phyloP scores from a whole-genome alignment of 2,329 filamentous ascomycete species.

The Amauroascus niger region DNA sequence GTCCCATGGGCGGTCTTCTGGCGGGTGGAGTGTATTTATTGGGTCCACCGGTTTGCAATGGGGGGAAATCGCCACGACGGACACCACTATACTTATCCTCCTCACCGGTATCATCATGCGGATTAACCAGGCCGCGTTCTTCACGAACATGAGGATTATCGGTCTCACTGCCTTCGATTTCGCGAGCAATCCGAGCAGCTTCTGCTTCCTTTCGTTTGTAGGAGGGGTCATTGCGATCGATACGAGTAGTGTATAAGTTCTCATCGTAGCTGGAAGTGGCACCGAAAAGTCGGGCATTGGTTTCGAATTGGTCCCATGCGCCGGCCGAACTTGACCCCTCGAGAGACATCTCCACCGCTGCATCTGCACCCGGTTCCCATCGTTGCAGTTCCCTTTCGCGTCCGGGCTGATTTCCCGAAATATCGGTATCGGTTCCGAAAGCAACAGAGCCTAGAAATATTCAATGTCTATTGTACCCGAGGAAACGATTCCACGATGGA shows the following conservation, averaged over 20 bases:
- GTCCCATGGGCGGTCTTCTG: conserved; percentile 64
- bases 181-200: conserved; percentile 73
- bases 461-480: background rate
- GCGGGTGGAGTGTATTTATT: conserved; percentile 88
- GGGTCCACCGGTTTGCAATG: conserved; percentile 50
- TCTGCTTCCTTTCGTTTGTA: conserved; percentile 69
- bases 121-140: conserved; percentile 63
- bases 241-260: conserved; percentile 83
- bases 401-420: conserved; percentile 61
- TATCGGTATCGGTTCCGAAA: conserved; percentile 82
- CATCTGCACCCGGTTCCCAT: conserved; percentile 64
- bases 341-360: conserved; percentile 58
- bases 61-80: conserved; percentile 59
- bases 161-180: conserved; percentile 70
- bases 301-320: conserved; percentile 88
- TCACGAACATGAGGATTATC: conserved; percentile 79
- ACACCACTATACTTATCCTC: conserved; percentile 98
- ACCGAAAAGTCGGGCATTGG: conserved; percentile 79
- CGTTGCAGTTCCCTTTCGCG: conserved; percentile 68
- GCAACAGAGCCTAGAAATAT: conserved; percentile 49
- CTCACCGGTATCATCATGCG: conserved; percentile 60
- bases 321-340: conserved; percentile 47
- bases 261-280: conserved; percentile 86
- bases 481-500: background rate
- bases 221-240: conserved; percentile 72